Evolutionary conservation across 352 stramenopile genomes (phyloP).

Genomic region (Phytophthora tentaculata): DNA sequence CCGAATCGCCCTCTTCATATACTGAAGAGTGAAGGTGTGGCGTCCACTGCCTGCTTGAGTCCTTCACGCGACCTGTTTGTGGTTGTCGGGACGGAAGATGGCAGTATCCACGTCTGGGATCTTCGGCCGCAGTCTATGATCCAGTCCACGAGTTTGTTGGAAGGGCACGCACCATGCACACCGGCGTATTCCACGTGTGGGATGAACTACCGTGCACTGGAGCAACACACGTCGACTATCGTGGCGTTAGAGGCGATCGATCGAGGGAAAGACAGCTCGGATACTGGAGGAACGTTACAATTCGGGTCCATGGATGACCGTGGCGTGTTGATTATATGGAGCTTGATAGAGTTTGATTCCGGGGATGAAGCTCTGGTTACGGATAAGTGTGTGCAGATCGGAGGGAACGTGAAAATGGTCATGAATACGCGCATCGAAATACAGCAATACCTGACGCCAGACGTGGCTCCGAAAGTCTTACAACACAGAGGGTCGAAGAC

Average conservation of each 20-base stretch:
- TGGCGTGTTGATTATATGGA: constrained; percentile 73
- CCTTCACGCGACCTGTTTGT: constrained; percentile 63
- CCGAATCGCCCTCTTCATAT: constrained; percentile 48
- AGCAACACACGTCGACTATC: constrained; percentile 56
- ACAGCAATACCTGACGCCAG: constrained; percentile 47
- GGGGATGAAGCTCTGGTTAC: constrained; percentile 49
- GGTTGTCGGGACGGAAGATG: constrained; percentile 63
- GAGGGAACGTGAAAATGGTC: constrained; percentile 67
- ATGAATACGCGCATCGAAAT: constrained; percentile 71
- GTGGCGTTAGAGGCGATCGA: constrained; percentile 52
- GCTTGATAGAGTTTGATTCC: constrained; percentile 59
- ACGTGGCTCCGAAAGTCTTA: constrained; percentile 8
- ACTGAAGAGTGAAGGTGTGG: constrained; percentile 55
- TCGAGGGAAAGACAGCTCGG: constrained; percentile 6
- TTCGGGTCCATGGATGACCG: constrained; percentile 79
- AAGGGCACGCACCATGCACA: constrained; percentile 41
- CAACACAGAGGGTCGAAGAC: constrained; percentile 15
- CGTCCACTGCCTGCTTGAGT: constrained; percentile 47
- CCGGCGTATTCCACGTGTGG: constrained; percentile 71
- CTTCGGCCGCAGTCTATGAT: constrained; percentile 42
- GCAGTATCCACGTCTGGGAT: constrained; percentile 75
- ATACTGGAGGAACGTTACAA: constrained; percentile 54
- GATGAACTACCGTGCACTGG: constrained; percentile 43
- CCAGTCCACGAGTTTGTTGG: constrained; percentile 22
- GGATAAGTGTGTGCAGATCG: constrained; percentile 73